These are phyloP conservation scores for Capsicum chinense DNA, from an alignment of 257 asterid species.

Conservation along the genomic window DNA sequence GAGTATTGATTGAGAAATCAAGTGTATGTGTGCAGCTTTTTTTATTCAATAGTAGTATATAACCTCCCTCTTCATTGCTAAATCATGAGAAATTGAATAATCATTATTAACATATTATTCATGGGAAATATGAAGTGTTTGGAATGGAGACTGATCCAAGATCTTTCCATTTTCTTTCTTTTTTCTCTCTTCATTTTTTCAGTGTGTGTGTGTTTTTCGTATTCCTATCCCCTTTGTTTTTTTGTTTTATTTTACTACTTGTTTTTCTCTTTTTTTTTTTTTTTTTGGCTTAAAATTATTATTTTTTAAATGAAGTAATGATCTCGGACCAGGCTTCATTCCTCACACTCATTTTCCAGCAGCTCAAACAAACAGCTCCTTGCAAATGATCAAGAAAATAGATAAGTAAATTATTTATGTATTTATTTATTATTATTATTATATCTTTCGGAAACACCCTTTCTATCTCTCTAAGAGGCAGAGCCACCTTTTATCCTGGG, in stretches of 20 bases:
- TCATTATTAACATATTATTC: neutral
- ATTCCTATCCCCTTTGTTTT: neutral
- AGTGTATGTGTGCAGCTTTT: constrained; percentile 45
- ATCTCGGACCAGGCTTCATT: constrained; percentile 99
- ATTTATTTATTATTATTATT: too few relatives aligned
- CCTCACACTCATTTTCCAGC: constrained; percentile 55
- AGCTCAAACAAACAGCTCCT: constrained; percentile 9
- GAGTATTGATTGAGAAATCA: constrained; percentile 35
- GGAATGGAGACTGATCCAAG: constrained; percentile 87
- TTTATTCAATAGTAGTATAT: neutral
- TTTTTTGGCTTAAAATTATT: too few relatives aligned
- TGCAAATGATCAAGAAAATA: neutral
- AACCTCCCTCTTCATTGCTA: constrained; percentile 43
- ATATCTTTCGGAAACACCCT: too few relatives aligned
- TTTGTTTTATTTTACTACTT: constrained; percentile 20
- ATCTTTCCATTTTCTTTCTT: constrained; percentile 28
- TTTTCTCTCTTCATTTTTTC: neutral
- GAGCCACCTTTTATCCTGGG: too few relatives aligned
- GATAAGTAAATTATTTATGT: neutral
- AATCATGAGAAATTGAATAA: constrained; percentile 40
- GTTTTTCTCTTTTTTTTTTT: neutral
- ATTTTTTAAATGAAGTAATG: constrained; percentile 36
- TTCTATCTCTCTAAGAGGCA: too few relatives aligned
- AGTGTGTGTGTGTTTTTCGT: too few relatives aligned
- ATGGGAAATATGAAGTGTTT: constrained; percentile 54